Percentiles rank a stretch among this genome's conserved stretches.
phyloP scores from a whole-genome alignment of 176 grass and related monocot species.

The Bolboschoenus planiculmis region DNA sequence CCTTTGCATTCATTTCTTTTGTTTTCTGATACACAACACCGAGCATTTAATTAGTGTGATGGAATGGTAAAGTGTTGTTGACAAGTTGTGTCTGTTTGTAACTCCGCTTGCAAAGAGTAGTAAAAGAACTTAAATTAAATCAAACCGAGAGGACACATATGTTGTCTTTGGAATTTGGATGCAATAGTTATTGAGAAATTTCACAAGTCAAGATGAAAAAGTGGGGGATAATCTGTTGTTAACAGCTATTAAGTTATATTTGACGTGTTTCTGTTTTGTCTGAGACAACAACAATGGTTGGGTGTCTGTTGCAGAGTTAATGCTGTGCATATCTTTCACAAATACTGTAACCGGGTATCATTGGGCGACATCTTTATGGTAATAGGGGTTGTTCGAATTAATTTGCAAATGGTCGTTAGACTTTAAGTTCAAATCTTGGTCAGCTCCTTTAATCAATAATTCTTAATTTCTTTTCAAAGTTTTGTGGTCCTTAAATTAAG shows the following conservation, averaged over 20 bases:
- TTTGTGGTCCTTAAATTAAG: not conserved
- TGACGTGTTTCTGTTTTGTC: not conserved
- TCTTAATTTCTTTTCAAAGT: not conserved
- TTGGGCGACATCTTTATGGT: not conserved
- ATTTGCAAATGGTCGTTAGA: too few relatives aligned
- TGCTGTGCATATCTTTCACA: not conserved
- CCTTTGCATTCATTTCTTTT: not conserved
- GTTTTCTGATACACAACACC: not conserved
- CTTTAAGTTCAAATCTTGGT: not conserved
- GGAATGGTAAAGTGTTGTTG: not conserved
- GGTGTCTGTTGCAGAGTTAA: not conserved
- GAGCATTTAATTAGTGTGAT: conserved; percentile 4
- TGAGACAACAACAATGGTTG: not conserved
- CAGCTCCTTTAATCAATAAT: not conserved
- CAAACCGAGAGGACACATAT: not conserved
- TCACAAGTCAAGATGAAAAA: not conserved
- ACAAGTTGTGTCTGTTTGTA: not conserved
- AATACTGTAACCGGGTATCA: not conserved
- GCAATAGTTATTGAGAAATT: not conserved
- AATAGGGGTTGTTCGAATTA: not conserved
- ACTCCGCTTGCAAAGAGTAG: not conserved
- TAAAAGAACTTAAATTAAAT: not conserved
- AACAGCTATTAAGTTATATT: not conserved
- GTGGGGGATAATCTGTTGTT: not conserved
- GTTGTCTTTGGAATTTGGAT: not conserved